Base-by-base conservation (phyloP, 108 stramenopile genomes). In the Craspedostauros australis region DNA sequence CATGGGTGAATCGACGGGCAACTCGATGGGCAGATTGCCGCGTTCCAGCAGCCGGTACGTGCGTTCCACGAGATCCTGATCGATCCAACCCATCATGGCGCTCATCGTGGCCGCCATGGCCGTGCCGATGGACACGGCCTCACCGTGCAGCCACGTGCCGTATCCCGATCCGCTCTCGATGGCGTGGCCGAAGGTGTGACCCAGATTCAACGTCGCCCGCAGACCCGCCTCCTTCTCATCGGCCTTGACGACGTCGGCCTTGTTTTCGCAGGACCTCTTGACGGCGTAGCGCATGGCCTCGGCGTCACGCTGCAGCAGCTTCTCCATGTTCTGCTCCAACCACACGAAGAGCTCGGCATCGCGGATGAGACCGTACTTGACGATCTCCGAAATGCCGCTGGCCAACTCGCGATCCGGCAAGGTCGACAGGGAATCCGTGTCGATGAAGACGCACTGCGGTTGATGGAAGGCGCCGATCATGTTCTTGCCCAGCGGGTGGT, bases 401-500 rank as follows among this genome's bases (percentile, higher is more conserved):
- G 78, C 72, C 31, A 95, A 59, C 72, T 99, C 95, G 9, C 96
- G 92, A 59, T 96, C 91, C 5, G 98, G 96, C 5, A 99, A 73
- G 19, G 93, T 94, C 37, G 52, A 34, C 33, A 99, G 75, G 16
- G 79, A 76, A 27, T 67, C 70, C 29, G 86, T 93, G 64, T 95
- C 93, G 39, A 95, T 78, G 56, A 95, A 79, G 46, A 97, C 91
- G 50, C 91, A 89, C 49, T 91, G 77, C 14, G 98, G 98, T 68
- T 99, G 98, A 58, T 96, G 90, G 70, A 99, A 97, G 33, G 96
- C 91, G 11, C 98, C 98, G 50, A 99, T 83, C 91, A 99, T 95
- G 69, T 99, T 99, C 77, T 99, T 99, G 43, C 96, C 98, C 24
- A 80, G 68, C 19, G 95, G 82, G 60, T 94, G 95, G 57, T 99